Base-by-base conservation (phyloP, 257 asterid species). In the Nicotiana undulata region DNA sequence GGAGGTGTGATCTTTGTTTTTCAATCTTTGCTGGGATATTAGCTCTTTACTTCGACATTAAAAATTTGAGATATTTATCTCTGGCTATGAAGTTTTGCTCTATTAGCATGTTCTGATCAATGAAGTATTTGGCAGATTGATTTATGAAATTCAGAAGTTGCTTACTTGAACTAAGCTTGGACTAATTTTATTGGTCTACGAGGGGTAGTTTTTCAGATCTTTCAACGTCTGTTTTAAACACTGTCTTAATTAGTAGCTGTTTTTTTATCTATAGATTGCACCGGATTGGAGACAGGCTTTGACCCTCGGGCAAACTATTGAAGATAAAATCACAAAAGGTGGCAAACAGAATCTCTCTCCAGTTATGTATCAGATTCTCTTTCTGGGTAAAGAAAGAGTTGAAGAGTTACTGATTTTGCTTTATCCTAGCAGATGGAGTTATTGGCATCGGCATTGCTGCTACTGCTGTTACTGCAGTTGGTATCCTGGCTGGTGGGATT, bases 241-340 rank as follows among this genome's bases (percentile, higher is more conserved):
- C n/a, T n/a, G 37, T 31, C 75, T 63, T 60, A 44, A 40, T 52
- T 44, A 24, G 49, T 8, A 49, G 55, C 17, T 64, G 65, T 53
- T 51, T 76, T 51, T 76, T 75, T 24, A 74, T 61, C 77, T 79
- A 51, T 88, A 90, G 94, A 84, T 85, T 75, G 90, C 77, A 60
- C 96, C 93, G 16, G 89, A 87, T 77, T 91, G 92, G 92, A 88
- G 93, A 84, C 93, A 91, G 83, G 96, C 93, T 18, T 79, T 76
- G 86, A 81, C 88, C 53, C 93, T 91, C 32, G 84, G 85, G 87
- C 87, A 90, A 82, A 84, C 96, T 13, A 83, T 91, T 65, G 92
- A 91, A 84, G 93, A 90, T 46, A 88, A 88, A 85, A 86, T 90
- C 80, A 90, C 85, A 15, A 90, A 90, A 85, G 94, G 97, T 88